Evolutionary conservation across 352 stramenopile species (phyloP).

Genomic region (Lagenidium sp.): DNA sequence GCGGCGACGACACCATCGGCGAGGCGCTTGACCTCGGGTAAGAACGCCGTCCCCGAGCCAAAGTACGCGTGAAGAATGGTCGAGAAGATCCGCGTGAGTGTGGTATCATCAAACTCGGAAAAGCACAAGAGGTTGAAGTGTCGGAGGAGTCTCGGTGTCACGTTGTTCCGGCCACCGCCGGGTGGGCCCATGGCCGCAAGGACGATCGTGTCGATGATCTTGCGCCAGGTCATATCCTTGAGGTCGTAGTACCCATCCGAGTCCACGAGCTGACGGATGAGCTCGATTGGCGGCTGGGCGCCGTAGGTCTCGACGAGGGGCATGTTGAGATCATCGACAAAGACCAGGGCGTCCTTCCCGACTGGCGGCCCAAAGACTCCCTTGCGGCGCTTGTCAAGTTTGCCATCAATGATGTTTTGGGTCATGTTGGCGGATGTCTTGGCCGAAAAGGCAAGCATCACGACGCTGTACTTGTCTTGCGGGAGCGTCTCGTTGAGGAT

Average conservation of each 20-base stretch:
- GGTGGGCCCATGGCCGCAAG: slow-evolving; percentile 89
- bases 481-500: slow-evolving; percentile 79
- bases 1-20: slow-evolving; percentile 78
- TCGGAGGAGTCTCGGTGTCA: slow-evolving; percentile 86
- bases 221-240: slow-evolving; percentile 90
- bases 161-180: slow-evolving; percentile 84
- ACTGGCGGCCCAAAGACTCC: slow-evolving; percentile 87
- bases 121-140: slow-evolving; percentile 94
- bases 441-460: slow-evolving; percentile 89
- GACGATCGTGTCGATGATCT: slow-evolving; percentile 87
- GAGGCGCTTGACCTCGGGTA: slow-evolving; percentile 59
- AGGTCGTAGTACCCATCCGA: slow-evolving; percentile 90
- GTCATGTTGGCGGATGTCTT: slow-evolving; percentile 94
- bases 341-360: slow-evolving; percentile 82
- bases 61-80: slow-evolving; percentile 90
- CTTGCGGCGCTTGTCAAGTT: slow-evolving; percentile 90
- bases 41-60: slow-evolving; percentile 40
- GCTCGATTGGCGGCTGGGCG: slow-evolving; percentile 89
- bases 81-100: slow-evolving; percentile 88
- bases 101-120: slow-evolving; percentile 91
- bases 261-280: slow-evolving; percentile 89
- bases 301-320: slow-evolving; percentile 92
- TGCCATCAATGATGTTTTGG: slow-evolving; percentile 94
- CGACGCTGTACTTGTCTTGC: slow-evolving; percentile 74
- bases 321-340: slow-evolving; percentile 96